Evolutionary conservation across 202 grass and related monocot species (phyloP).

Genomic region (Schoenoplectus tabernaemontani): DNA sequence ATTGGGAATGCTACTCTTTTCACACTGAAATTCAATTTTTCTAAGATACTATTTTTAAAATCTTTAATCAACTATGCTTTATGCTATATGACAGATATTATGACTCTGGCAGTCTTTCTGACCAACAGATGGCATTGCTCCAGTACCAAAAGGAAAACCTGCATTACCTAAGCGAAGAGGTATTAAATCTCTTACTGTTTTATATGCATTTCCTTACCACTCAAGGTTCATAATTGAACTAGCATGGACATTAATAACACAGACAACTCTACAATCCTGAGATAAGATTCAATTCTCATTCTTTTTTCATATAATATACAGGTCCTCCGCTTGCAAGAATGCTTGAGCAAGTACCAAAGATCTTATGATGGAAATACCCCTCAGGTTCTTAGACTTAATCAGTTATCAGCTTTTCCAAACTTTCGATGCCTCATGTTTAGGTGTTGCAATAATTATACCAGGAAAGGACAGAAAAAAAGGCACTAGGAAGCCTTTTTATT

Average conservation of each 20-base stretch:
- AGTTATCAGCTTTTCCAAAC: not conserved
- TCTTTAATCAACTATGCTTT: not conserved
- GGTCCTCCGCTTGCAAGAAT: slow-evolving; percentile 95
- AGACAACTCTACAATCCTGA: not conserved
- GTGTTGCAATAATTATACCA: not conserved
- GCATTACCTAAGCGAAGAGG: slow-evolving; percentile 98
- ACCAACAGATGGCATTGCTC: slow-evolving; percentile 95
- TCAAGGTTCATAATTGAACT: not conserved
- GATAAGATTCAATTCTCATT: not conserved
- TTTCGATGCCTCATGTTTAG: not conserved
- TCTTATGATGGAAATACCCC: slow-evolving; percentile 73
- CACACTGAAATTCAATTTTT: not conserved
- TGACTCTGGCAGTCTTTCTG: slow-evolving; percentile 73
- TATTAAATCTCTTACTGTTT: slow-evolving; percentile 23
- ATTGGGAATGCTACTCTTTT: not conserved
- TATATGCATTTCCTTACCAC: not conserved
- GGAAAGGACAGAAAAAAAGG: not conserved
- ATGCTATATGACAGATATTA: slow-evolving; percentile 55
- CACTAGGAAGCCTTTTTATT: not conserved
- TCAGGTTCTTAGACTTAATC: slow-evolving; percentile 40
- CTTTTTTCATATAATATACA: slow-evolving; percentile 34
- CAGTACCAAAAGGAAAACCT: slow-evolving; percentile 98
- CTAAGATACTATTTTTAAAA: not conserved
- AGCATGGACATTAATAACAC: not conserved
- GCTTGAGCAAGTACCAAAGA: slow-evolving; percentile 95